phyloP scores from a whole-genome alignment of 257 asterid genomes.

The Plectranthus barbatus region DNA sequence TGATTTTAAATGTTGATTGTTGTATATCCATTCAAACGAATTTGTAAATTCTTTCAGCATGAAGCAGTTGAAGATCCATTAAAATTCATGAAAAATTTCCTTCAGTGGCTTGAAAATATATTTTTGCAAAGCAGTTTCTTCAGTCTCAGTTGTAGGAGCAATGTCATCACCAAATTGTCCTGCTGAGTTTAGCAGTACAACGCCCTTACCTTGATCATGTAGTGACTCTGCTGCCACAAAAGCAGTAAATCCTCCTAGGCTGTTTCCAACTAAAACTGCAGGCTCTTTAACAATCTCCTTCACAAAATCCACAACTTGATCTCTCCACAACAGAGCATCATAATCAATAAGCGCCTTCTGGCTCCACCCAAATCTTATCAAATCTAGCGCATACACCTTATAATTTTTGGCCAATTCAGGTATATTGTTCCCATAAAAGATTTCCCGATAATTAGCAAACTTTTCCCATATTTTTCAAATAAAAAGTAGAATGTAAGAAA shows the following conservation, averaged over 20 bases:
- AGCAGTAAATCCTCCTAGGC: constrained; percentile 97
- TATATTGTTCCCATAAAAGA: constrained; percentile 57
- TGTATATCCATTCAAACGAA: no score
- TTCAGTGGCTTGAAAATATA: constrained; percentile 60
- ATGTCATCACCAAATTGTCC: constrained; percentile 67
- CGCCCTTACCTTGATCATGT: no score
- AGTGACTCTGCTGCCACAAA: no score
- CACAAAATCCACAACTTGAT: constrained; percentile 81
- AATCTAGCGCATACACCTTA: constrained; percentile 86
- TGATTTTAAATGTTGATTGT: no score
- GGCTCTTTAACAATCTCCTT: constrained; percentile 80
- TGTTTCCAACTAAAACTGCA: constrained; percentile 87
- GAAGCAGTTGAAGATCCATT: no score
- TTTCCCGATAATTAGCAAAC: no score
- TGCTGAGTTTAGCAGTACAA: no score
- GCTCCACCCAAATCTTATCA: constrained; percentile 96
- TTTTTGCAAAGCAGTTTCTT: constrained; percentile 51
- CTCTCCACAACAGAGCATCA: constrained; percentile 88
- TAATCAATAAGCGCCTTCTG: constrained; percentile 93
- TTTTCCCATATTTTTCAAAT: no score
- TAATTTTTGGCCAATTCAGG: constrained; percentile 80
- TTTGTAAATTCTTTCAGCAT: no score
- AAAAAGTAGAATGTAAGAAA: no score
- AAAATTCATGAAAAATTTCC: constrained; percentile 65
- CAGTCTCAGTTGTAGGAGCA: constrained; percentile 30